Percentiles rank a stretch among this genome's conserved stretches.
Conservation (phyloP, 768 basidiomycete genomes). For the Kwoniella botswanensis region DNA sequence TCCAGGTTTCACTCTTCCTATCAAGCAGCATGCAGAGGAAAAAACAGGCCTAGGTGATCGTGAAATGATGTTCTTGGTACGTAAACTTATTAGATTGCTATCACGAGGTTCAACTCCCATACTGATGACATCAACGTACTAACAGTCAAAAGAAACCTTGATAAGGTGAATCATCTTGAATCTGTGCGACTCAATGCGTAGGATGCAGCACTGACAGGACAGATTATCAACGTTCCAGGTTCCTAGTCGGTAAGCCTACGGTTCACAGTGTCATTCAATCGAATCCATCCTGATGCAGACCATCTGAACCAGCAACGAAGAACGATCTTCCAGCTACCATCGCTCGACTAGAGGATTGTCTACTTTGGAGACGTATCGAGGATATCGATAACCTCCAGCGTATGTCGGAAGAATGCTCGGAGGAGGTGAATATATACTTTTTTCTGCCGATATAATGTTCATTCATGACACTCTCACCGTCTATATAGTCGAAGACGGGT, state of each 20-base stretch:
- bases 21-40: slow-evolving; percentile 27
- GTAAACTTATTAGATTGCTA: slow-evolving; percentile 1
- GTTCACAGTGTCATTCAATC: no score
- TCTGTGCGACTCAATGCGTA: no score
- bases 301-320: slow-evolving; percentile 39
- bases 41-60: slow-evolving; percentile 34
- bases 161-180: slow-evolving; percentile 31
- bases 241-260: slow-evolving; percentile 35
- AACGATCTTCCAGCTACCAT: slow-evolving; percentile 42
- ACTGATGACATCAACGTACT: background rate
- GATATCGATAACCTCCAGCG: slow-evolving; percentile 45
- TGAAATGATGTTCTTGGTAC: slow-evolving; percentile 56
- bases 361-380: slow-evolving; percentile 51
- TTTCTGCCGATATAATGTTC: background rate
- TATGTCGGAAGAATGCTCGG: slow-evolving; percentile 43
- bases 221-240: slow-evolving; percentile 25
- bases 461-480: background rate
- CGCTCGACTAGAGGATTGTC: slow-evolving; percentile 39
- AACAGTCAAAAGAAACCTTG: slow-evolving; percentile 47
- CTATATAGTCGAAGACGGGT: slow-evolving; percentile 38
- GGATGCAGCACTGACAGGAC: no score
- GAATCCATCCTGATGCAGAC: background rate
- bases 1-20: slow-evolving; percentile 36
- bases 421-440: slow-evolving; percentile 37
- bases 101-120: background rate